A percentile compares a stretch with the other conserved stretches of the same genome.
Conservation (phyloP, 139 green algal species). For the Picochlorum sp. region DNA sequence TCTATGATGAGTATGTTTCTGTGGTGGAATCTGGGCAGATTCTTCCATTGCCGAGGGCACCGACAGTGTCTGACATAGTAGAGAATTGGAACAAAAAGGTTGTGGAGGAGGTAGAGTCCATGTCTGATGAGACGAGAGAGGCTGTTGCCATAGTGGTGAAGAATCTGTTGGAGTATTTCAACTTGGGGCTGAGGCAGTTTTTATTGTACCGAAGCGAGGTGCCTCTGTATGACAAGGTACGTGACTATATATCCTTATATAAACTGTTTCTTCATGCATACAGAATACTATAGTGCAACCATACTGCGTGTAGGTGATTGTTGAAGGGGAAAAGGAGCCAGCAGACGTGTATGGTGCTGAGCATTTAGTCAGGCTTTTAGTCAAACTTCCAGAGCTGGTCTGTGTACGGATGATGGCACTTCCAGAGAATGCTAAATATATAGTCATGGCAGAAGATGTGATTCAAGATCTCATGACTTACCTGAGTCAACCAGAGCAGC, state of each 20-base stretch:
- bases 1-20: constrained; percentile 68
- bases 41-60: constrained; percentile 49
- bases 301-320: not conserved
- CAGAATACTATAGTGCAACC: no score
- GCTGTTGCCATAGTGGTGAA: constrained; percentile 15
- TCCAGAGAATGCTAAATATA: constrained; percentile 11
- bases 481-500: constrained; percentile 9
- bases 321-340: constrained; percentile 21
- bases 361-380: constrained; percentile 78
- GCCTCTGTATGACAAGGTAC: constrained; percentile 10
- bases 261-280: no score
- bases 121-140: constrained; percentile 1
- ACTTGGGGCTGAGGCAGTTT: constrained; percentile 59
- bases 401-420: constrained; percentile 26
- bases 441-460: constrained; percentile 20
- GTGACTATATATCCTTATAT: no score
- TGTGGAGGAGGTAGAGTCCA: constrained; percentile 3
- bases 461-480: constrained; percentile 24
- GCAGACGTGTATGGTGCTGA: constrained; percentile 72
- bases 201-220: constrained; percentile 74
- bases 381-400: constrained; percentile 80
- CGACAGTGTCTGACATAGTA: constrained; percentile 9
- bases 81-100: constrained; percentile 7
- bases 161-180: constrained; percentile 73
- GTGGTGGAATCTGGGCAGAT: constrained; percentile 42